These are phyloP conservation scores for Lepiota subincarnata DNA, from an alignment of 768 basidiomycete genomes.

Conservation along the genomic window DNA sequence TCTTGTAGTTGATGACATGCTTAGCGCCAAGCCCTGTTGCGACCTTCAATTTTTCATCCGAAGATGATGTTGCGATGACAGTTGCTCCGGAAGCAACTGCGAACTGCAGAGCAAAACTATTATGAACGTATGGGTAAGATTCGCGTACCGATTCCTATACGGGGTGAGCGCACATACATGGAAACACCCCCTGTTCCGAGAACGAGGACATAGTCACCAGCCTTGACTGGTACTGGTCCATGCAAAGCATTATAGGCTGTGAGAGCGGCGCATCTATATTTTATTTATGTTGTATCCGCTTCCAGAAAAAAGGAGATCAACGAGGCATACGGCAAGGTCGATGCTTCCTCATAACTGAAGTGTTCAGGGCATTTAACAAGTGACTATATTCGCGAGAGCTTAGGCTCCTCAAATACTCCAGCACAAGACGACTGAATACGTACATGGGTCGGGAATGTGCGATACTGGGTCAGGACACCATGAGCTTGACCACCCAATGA, in stretches of 20 bases:
- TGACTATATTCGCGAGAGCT: conserved; percentile 24
- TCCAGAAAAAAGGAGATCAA: neutral
- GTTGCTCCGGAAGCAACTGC: conserved; percentile 59
- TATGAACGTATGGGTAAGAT: neutral
- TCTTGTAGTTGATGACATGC: conserved; percentile 61
- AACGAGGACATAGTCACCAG: conserved; percentile 55
- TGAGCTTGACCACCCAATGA: conserved; percentile 44
- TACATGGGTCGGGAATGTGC: conserved; percentile 34
- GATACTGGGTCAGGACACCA: conserved; percentile 53
- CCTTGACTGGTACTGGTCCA: conserved; percentile 45
- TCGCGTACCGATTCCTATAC: conserved; percentile 5
- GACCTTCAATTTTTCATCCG: conserved; percentile 55
- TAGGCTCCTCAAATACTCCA: neutral
- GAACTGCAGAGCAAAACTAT: conserved; percentile 54
- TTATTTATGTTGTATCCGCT: neutral
- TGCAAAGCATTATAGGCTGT: conserved; percentile 61
- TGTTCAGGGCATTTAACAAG: conserved; percentile 52
- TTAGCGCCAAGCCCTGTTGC: conserved; percentile 49
- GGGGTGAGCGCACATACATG: conserved; percentile 27
- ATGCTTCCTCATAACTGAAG: conserved; percentile 59
- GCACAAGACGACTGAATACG: neutral
- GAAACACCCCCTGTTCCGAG: conserved; percentile 57
- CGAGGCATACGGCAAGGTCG: conserved; percentile 51
- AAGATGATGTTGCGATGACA: conserved; percentile 66
- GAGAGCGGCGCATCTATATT: conserved; percentile 48